Conservation (phyloP, 352 stramenopile genomes). For the Pythium monospermum region DNA sequence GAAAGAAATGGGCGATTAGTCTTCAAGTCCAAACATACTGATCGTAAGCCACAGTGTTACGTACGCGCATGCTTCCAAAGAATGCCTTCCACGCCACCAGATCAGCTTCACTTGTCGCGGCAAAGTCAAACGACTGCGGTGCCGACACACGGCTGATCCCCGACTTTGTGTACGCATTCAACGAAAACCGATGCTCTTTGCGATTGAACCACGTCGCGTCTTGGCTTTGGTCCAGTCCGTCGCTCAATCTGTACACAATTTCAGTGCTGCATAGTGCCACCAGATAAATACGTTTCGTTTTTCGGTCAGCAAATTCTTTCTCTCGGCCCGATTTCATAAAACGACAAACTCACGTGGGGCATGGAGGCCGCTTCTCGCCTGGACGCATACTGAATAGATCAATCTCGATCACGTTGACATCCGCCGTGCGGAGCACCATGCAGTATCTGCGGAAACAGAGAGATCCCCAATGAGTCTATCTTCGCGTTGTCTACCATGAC, state of each 20-base stretch:
- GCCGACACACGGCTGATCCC: constrained; percentile 59
- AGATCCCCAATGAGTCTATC: background rate
- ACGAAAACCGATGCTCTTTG: constrained; percentile 59
- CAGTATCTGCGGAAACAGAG: constrained; percentile 49
- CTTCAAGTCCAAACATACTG: background rate
- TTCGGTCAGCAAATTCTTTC: too few relatives aligned
- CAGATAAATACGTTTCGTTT: too few relatives aligned
- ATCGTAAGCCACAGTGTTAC: background rate
- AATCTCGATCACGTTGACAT: constrained; percentile 63
- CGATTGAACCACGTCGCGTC: constrained; percentile 64
- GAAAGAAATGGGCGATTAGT: background rate
- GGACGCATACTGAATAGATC: constrained; percentile 76
- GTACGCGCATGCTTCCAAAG: constrained; percentile 46
- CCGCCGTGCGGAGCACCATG: constrained; percentile 57
- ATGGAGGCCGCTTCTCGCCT: constrained; percentile 62
- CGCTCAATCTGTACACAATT: constrained; percentile 51
- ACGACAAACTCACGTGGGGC: constrained; percentile 47
- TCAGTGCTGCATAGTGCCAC: constrained; percentile 30
- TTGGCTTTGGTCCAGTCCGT: constrained; percentile 52
- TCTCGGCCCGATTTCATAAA: too few relatives aligned
- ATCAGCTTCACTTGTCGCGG: constrained; percentile 46
- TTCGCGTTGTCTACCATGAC: constrained; percentile 1
- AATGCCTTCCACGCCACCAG: constrained; percentile 72
- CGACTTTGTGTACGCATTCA: constrained; percentile 56
- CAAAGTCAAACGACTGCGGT: constrained; percentile 60